phyloP scores from a whole-genome alignment of 495 filamentous ascomycete species.

The Daldinia concentrica region DNA sequence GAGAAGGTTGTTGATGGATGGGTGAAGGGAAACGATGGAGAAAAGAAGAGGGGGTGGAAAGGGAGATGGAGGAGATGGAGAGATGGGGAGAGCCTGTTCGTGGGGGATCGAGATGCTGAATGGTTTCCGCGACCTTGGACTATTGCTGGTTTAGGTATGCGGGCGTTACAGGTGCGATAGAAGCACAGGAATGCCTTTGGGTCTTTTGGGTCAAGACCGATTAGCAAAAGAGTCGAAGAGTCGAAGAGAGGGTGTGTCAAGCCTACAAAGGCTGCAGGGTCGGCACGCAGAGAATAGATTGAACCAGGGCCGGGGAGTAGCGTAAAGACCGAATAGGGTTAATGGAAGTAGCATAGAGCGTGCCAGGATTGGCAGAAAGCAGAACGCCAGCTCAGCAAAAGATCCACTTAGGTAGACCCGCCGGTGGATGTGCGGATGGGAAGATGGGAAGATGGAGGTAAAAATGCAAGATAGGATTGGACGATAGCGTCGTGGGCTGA shows the following conservation, averaged over 20 bases:
- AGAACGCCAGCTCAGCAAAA: constrained; percentile 47
- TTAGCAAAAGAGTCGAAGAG: constrained; percentile 17
- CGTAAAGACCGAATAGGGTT: constrained; percentile 33
- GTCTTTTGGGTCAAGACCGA: constrained; percentile 1
- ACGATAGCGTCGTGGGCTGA: constrained; percentile 44
- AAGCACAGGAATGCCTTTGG: constrained; percentile 20
- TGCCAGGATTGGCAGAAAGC: constrained; percentile 30
- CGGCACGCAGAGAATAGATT: constrained; percentile 34
- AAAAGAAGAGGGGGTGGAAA: constrained; percentile 16
- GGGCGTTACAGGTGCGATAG: constrained; percentile 20
- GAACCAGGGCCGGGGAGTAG: constrained; percentile 21
- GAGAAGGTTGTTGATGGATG: constrained; percentile 8
- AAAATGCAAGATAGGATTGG: constrained; percentile 42
- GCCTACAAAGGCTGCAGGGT: constrained; percentile 24
- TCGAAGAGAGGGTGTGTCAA: constrained; percentile 22
- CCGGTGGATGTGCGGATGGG: constrained; percentile 20
- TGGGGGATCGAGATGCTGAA: constrained; percentile 44
- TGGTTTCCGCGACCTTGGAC: constrained; percentile 27
- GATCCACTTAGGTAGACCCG: constrained; percentile 41
- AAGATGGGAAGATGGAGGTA: constrained; percentile 2
- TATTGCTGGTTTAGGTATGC: constrained; percentile 15
- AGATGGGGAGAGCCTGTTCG: constrained; percentile 29
- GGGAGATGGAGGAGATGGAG: constrained; percentile 5
- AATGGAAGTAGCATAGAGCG: constrained; percentile 5
- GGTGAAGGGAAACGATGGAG: constrained; percentile 17